Conservation (phyloP, 305 asterid genomes). For the Fraxinus sp. region DNA sequence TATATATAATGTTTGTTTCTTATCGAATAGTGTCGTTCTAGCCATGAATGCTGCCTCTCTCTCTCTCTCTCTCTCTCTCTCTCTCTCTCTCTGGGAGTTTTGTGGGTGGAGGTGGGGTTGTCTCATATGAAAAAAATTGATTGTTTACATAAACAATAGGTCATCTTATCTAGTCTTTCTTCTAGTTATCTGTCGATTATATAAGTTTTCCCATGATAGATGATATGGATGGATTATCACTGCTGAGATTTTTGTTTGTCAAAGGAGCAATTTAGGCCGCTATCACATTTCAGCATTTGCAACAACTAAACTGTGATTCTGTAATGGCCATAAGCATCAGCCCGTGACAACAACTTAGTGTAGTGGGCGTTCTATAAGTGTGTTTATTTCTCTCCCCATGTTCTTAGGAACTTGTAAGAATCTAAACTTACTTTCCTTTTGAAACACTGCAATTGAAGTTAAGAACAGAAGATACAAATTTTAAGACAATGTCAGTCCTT, state of each 20-base stretch:
- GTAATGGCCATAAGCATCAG: background rate
- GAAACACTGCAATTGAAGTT: background rate
- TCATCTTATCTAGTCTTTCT: background rate
- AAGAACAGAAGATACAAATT: background rate
- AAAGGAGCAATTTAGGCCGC: background rate
- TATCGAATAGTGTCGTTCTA: background rate
- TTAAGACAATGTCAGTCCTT: background rate
- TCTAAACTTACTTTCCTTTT: background rate
- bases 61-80: background rate
- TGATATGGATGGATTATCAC: background rate
- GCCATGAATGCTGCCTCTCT: background rate
- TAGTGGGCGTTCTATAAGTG: background rate
- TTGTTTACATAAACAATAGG: background rate
- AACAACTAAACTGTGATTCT: background rate
- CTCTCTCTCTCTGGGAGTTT: background rate
- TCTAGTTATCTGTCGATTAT: background rate
- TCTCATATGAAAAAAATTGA: background rate
- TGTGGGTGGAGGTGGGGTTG: background rate
- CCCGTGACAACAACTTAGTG: background rate
- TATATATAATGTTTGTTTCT: background rate
- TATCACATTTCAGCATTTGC: background rate
- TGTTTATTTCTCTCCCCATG: background rate
- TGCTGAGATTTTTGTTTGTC: background rate
- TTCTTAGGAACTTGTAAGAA: background rate
- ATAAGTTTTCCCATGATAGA: background rate